phyloP scores from a whole-genome alignment of 1,284 basidiomycete genomes.

The Psilocybe mexicana region DNA sequence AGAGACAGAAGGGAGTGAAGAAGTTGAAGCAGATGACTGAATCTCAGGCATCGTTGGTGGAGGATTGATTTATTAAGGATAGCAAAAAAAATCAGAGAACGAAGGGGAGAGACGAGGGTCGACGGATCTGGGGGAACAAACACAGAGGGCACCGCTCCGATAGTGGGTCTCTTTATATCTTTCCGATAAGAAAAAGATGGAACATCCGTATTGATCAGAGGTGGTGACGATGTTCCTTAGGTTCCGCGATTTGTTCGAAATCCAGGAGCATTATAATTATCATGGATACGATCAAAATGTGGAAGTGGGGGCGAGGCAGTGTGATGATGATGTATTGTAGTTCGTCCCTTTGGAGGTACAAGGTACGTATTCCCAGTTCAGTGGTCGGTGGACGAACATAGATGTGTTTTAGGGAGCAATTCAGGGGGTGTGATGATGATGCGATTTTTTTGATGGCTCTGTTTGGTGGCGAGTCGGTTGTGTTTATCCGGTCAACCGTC shows the following conservation, averaged over 20 bases:
- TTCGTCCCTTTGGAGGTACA: no score
- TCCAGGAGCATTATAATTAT: not conserved
- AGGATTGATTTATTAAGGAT: not conserved
- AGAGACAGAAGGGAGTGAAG: conserved; percentile 14
- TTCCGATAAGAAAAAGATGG: not conserved
- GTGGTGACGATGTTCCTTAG: not conserved
- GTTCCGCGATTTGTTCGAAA: not conserved
- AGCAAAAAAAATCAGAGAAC: not conserved
- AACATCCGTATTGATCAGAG: no score
- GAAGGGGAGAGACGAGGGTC: not conserved
- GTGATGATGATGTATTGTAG: not conserved
- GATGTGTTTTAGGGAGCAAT: not conserved
- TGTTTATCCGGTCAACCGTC: no score
- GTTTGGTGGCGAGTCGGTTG: not conserved
- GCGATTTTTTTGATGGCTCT: not conserved
- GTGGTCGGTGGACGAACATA: no score
- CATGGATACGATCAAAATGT: not conserved
- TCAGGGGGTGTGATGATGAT: not conserved
- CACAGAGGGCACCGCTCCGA: no score
- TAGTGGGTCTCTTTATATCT: not conserved
- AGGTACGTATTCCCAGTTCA: no score
- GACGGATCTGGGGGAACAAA: no score
- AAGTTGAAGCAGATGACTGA: conserved; percentile 3
- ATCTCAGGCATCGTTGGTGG: not conserved
- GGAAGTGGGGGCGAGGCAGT: not conserved